These are phyloP conservation scores for Periconia macrospinosa DNA, from an alignment of 2,329 filamentous ascomycete genomes.

Conservation along the genomic window DNA sequence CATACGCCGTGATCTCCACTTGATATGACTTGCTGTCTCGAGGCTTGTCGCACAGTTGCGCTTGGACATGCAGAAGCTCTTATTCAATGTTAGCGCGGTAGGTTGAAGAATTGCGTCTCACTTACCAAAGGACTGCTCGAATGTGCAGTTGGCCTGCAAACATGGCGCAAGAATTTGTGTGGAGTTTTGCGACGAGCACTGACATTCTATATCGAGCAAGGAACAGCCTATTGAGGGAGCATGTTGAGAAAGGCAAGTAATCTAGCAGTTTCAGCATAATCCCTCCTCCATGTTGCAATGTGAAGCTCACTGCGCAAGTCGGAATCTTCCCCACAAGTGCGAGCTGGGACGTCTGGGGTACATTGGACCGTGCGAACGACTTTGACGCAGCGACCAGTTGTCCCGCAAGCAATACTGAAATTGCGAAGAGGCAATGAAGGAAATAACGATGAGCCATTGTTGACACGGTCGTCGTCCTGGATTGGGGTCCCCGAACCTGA, in stretches of 20 bases:
- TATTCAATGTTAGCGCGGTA: not conserved
- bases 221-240: not conserved
- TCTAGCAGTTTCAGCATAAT: not conserved
- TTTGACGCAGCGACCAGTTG: not conserved
- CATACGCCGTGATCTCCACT: not conserved
- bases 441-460: too few species aligned
- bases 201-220: not conserved
- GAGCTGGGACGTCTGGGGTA: not conserved
- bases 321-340: not conserved
- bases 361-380: not conserved
- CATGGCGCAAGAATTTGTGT: not conserved
- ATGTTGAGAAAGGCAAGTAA: not conserved
- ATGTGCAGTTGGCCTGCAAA: not conserved
- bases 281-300: not conserved
- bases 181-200: not conserved
- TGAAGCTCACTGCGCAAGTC: not conserved
- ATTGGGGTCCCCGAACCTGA: too few species aligned
- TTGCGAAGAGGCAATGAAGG: not conserved
- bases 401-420: not conserved
- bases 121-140: conserved; percentile 1
- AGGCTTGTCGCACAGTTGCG: conserved; percentile 1
- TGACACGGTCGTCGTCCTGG: too few species aligned
- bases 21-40: not conserved
- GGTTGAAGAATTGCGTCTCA: not conserved
- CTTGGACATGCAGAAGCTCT: conserved; percentile 2